Conservation (phyloP, 1,139 yeast species). For the Yamadazyma buinensis region DNA sequence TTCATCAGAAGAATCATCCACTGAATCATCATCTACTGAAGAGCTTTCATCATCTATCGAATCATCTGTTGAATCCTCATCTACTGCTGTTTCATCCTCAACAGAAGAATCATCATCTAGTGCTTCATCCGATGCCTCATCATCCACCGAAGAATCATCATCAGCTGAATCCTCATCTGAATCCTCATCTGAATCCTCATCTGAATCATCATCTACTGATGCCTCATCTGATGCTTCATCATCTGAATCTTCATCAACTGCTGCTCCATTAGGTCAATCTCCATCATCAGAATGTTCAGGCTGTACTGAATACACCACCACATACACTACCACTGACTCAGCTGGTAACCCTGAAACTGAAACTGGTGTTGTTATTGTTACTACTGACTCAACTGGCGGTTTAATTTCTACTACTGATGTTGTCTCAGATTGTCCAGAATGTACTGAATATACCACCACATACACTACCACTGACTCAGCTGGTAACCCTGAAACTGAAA, state of each 20-base stretch:
- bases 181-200: slow-evolving; percentile 1
- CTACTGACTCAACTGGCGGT: slow-evolving; percentile 10
- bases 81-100: slow-evolving; percentile 1
- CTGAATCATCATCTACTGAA: slow-evolving; percentile 7
- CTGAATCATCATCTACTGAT: slow-evolving; percentile 1
- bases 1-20: slow-evolving; percentile 10
- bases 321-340: slow-evolving; percentile 15
- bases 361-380: slow-evolving; percentile 13
- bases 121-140: slow-evolving; percentile 10
- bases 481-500: slow-evolving; percentile 7
- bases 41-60: slow-evolving; percentile 7
- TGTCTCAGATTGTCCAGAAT: slow-evolving; percentile 5
- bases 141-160: slow-evolving; percentile 5
- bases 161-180: slow-evolving; percentile 2
- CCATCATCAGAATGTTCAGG: slow-evolving; percentile 3
- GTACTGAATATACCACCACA: slow-evolving; percentile 9
- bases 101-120: slow-evolving; percentile 10
- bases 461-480: slow-evolving; percentile 8
- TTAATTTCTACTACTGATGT: slow-evolving; percentile 2
- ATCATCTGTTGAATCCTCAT: background rate
- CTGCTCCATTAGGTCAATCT: slow-evolving; percentile 10
- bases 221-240: slow-evolving; percentile 11
- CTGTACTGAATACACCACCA: slow-evolving; percentile 17
- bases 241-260: slow-evolving; percentile 8
- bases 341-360: slow-evolving; percentile 16